Evolutionary conservation across 2,329 filamentous ascomycete species (phyloP).

Genomic region (Emmonsia crescens): DNA sequence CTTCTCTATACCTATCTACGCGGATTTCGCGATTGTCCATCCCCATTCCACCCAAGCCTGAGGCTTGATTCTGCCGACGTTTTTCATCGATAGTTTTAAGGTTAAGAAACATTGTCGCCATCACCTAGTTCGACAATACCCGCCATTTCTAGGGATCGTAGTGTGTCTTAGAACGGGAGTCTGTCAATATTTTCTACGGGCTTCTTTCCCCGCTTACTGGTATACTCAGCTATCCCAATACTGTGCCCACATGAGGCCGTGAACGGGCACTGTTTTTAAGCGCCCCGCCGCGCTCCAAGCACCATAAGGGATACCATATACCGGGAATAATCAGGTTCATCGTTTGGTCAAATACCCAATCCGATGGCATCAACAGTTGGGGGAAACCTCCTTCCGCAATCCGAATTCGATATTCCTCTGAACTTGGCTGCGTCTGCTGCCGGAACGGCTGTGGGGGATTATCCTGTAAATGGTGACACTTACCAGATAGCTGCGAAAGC

Average conservation of each 20-base stretch:
- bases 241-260: constrained; percentile 8
- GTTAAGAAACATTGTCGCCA: neutral
- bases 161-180: neutral
- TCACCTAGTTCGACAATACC: neutral
- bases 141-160: neutral
- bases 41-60: neutral
- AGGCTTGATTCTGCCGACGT: too few relatives aligned
- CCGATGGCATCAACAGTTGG: constrained; percentile 16
- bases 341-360: constrained; percentile 4
- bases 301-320: constrained; percentile 1
- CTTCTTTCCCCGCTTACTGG: neutral
- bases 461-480: constrained; percentile 6
- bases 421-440: constrained; percentile 10
- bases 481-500: constrained; percentile 9
- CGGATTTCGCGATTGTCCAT: neutral
- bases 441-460: constrained; percentile 8
- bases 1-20: neutral
- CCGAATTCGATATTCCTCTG: constrained; percentile 16
- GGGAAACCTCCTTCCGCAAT: constrained; percentile 14
- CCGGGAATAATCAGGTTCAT: neutral
- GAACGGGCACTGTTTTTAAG: constrained; percentile 6
- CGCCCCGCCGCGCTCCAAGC: constrained; percentile 9
- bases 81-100: neutral
- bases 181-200: neutral
- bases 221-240: neutral